Base-by-base conservation (phyloP, 306 rosid genomes). In the Potentilla sterilis region DNA sequence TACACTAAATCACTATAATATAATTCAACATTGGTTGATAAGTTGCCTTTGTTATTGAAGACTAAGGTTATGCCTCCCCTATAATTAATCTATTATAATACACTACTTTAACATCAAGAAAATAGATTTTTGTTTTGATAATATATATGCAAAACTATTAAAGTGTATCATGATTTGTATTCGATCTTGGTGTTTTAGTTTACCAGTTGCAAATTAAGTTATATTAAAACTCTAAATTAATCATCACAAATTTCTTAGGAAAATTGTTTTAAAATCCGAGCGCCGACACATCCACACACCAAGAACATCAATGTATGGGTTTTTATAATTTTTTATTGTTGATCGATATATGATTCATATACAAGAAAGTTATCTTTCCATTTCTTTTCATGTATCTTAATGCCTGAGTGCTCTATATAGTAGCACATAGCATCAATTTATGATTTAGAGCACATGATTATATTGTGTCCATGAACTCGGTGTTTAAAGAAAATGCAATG, bases 321-420 rank as follows among this genome's bases (percentile, higher is more conserved):
- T 3, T 18, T 37, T 37, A 16, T 18, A 64, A 7, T 18, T 65
- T 19, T 37, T 18, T 35, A 35, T 0, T 34, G 9, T 15, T 62
- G 46, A 64, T 64, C 24, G 28, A 64, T 16, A 37, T 64, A 64
- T 35, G 9, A 18, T 59, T 6, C 2, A 0, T 37, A 5, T 37
- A 11, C 28, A 28, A 28, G 19, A 7, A 12, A 4, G 41, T 34
- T 61, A 28, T 28, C 40, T 32, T 14, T 32, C 19, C 43, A 37
- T 38, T 64, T 64, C 69, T 37, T 64, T 64, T 37, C 46, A 38
- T 69, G 38, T 70, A 48, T 49, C 7, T n/a, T 49, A 18, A 70
- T 49, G 46, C 37, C 24, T 51, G 19, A 28, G 22, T 70, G 74
- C 74, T 9, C 7, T 63, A 13, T 4, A 61, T 70, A 28, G 19